A percentile compares a stretch with the other conserved stretches of the same genome.
Conservation (phyloP, 345 rosid species). For the Rhodomyrtus tomentosa region DNA sequence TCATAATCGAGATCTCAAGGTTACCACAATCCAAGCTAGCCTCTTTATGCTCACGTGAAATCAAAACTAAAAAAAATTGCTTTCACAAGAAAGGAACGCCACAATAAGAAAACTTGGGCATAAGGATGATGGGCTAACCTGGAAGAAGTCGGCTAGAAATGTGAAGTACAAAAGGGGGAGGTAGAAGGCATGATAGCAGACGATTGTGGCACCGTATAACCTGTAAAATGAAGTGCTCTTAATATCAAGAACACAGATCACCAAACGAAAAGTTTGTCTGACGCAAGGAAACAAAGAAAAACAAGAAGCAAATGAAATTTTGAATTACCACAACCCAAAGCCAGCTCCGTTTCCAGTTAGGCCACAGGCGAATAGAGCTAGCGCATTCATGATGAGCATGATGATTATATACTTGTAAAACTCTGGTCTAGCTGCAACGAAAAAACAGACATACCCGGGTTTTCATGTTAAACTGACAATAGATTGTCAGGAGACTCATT, state of each 20-base stretch:
- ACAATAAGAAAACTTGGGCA: background rate
- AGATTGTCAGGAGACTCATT: background rate
- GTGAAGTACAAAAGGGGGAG: constrained; percentile 72
- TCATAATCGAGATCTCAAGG: background rate
- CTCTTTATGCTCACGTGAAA: background rate
- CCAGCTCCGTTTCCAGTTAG: constrained; percentile 48
- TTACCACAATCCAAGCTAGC: background rate
- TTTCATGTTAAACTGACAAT: background rate
- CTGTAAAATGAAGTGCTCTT: constrained; percentile 18
- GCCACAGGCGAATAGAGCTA: constrained; percentile 52
- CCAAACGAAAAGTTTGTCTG: background rate
- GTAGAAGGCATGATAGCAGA: constrained; percentile 76
- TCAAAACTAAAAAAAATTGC: background rate
- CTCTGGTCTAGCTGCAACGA: constrained; percentile 75
- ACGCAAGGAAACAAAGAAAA: background rate
- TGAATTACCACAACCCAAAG: constrained; percentile 70
- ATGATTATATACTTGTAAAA: constrained; percentile 61
- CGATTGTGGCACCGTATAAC: constrained; percentile 54
- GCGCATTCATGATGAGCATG: constrained; percentile 58
- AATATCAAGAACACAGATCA: background rate
- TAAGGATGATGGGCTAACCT: constrained; percentile 26
- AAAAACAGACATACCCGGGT: background rate
- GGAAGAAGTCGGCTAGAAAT: constrained; percentile 88
- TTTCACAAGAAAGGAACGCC: background rate
- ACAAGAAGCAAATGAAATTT: background rate